Base-by-base conservation (phyloP, 2,329 filamentous ascomycete species). In the Dothidotthia symphoricarpi region DNA sequence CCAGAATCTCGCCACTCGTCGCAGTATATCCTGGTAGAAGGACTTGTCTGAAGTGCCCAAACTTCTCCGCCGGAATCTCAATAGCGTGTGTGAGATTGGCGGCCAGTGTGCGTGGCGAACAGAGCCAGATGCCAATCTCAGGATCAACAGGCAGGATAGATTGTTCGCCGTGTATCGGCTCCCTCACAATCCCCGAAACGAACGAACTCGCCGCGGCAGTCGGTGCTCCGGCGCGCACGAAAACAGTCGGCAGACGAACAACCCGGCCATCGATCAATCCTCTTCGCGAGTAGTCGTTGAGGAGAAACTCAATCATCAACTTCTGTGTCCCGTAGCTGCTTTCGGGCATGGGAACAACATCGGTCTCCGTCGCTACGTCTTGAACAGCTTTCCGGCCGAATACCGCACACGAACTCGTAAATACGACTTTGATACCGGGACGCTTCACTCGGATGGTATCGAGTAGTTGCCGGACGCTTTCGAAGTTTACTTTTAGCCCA, bases 271-370 rank as follows among this genome's bases (percentile, higher is more conserved):
- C 76, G 40, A 83, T 73, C 38, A 76, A 74, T 1, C 77, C 76
- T 34, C 76, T 71, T 16, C 81, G 71, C 36, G 78, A 79, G 61
- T 82, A 77, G 45, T 83, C 80, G 62, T 83, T 83, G 55, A 84
- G 59, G 7, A 83, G 68, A 1, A 75, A 70, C 64, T 84, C 81
- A 40, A 75, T 77, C 60, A 82, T 74, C 43, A 82, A 68, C 61
- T 84, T 83, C 61, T 82, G 77, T 4, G 77, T 74, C 24, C 81
- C 81, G 56, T 83, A 83, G 11, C 77, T 81, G 26, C 75, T 76
- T 55, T 82, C 75, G 0, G 81, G 81, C 25, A 78, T 82, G 3
- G 80, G 77, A 3, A 83, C 75, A 7, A 74, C 58, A 25, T 64
- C 53, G n/a, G 50, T 59, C 40, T 65, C 63, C 3, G 54, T 64